Percentiles rank a stretch among this genome's conserved stretches.
These are phyloP conservation scores for Cryptococcus sp. DNA, from an alignment of 1,284 basidiomycete genomes.

Conservation along the genomic window DNA sequence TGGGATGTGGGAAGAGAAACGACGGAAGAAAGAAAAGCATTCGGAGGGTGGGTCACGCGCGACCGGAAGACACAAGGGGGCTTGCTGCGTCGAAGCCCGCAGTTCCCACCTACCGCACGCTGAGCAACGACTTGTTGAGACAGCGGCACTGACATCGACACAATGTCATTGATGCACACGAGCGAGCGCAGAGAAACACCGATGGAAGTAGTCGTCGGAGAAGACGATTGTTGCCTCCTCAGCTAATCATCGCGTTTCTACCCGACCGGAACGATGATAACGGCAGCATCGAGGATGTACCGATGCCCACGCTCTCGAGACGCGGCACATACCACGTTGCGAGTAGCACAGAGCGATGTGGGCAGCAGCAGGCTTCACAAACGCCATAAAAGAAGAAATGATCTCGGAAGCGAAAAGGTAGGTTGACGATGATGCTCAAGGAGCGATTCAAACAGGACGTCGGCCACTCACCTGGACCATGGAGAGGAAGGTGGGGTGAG, in stretches of 20 bases:
- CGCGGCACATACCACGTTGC: conserved; percentile 2
- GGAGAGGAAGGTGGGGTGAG: conserved; percentile 54
- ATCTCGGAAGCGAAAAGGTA: neutral
- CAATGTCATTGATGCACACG: neutral
- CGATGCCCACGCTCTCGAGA: conserved; percentile 3
- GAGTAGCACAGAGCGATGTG: conserved; percentile 1
- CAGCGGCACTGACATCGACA: too few species aligned
- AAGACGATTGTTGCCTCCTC: conserved; percentile 1
- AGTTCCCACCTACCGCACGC: too few species aligned
- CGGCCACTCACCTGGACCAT: conserved; percentile 54
- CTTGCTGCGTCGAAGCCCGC: conserved; percentile 4
- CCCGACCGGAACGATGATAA: neutral
- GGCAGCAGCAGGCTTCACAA: neutral
- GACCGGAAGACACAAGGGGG: conserved; percentile 1
- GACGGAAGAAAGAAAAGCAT: conserved; percentile 1
- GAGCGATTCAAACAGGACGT: too few species aligned
- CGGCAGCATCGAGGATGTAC: neutral
- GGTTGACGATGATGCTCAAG: neutral
- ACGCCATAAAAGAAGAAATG: neutral
- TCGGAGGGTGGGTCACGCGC: conserved; percentile 9
- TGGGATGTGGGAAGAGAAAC: conserved; percentile 1
- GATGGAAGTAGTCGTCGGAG: neutral
- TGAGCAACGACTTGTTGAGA: too few species aligned
- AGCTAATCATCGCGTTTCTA: neutral
- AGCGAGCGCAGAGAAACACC: neutral